Conservation (phyloP, 805 yeast genomes). For the Yamadazyma nakazawae region DNA sequence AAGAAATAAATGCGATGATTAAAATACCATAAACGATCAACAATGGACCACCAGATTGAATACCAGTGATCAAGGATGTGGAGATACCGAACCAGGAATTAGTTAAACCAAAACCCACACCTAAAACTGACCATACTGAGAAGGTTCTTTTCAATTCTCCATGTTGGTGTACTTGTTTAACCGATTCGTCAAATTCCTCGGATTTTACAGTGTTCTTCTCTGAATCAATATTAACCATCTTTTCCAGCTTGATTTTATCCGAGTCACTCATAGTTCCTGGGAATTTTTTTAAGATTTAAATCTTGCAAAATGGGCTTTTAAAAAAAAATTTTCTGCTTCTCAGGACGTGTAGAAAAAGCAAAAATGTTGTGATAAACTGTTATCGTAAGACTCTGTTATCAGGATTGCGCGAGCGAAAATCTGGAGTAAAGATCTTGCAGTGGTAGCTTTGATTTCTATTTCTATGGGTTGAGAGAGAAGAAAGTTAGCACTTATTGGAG, state of each 20-base stretch:
- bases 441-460: no score
- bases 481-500: no score
- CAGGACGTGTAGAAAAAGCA: constrained; percentile 2
- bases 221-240: no score
- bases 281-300: background rate
- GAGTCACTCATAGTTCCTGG: constrained; percentile 1
- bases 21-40: constrained; percentile 40
- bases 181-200: background rate
- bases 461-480: no score
- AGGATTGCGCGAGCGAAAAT: background rate
- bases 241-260: background rate
- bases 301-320: background rate
- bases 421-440: background rate
- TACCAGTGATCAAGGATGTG: constrained; percentile 39
- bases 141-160: constrained; percentile 31
- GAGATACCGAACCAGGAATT: constrained; percentile 44
- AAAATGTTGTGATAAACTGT: background rate
- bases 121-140: constrained; percentile 37
- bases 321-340: constrained; percentile 1
- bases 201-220: background rate
- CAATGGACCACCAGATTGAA: constrained; percentile 41
- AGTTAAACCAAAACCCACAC: constrained; percentile 41
- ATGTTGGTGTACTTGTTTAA: background rate
- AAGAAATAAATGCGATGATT: constrained; percentile 34
- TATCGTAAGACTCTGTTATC: background rate